These are phyloP conservation scores for Cryphonectria nitschkei DNA, from an alignment of 2,329 filamentous ascomycete species.

Conservation along the genomic window DNA sequence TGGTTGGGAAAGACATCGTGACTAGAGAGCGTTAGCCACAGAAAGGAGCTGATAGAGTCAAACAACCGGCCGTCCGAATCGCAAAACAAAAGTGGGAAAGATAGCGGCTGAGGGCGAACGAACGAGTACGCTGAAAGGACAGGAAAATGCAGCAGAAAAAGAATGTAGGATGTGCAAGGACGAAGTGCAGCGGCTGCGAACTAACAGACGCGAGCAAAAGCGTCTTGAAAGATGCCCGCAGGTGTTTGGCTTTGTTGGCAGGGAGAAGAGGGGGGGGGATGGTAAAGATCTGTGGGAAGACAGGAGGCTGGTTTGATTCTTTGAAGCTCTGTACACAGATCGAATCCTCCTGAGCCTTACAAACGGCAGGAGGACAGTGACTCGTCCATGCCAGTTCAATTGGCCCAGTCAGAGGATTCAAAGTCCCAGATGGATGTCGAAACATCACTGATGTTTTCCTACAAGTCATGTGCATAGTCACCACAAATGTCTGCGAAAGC, in stretches of 20 bases:
- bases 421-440: background rate
- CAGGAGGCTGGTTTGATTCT: background rate
- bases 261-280: too few relatives aligned
- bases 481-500: background rate
- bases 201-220: background rate
- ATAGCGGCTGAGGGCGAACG: background rate
- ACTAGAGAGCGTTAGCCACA: background rate
- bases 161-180: background rate
- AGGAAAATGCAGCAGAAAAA: background rate
- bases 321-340: background rate
- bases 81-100: background rate
- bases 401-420: background rate
- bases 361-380: background rate
- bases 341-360: background rate
- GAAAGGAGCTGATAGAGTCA: background rate
- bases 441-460: background rate
- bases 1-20: slow-evolving; percentile 24
- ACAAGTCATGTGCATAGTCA: background rate
- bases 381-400: background rate
- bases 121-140: background rate
- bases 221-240: background rate
- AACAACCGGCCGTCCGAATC: background rate
- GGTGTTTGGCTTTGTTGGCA: background rate
- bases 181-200: background rate
- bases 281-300: background rate